phyloP scores from a whole-genome alignment of 2,329 filamentous ascomycete genomes.

The Fusarium poae region DNA sequence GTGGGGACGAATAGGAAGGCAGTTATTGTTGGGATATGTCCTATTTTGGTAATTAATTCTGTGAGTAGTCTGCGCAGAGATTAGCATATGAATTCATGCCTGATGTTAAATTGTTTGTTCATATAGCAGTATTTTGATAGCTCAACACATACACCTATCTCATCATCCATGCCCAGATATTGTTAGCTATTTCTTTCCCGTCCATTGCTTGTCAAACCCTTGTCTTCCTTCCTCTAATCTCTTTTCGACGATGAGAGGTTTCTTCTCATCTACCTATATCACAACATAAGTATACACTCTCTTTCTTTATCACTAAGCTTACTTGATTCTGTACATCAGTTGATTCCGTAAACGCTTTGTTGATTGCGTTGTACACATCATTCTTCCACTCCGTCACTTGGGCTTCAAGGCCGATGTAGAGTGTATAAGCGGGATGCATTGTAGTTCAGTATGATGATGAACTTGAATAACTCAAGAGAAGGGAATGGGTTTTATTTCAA shows the following conservation, averaged over 20 bases:
- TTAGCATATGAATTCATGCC: background rate
- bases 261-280: conserved; percentile 26
- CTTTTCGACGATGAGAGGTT: background rate
- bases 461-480: background rate
- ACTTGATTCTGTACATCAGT: background rate
- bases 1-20: background rate
- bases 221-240: conserved; percentile 22
- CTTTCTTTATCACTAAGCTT: background rate
- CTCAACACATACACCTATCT: fast-evolving
- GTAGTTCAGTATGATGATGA: background rate
- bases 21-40: background rate
- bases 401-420: conserved; percentile 25
- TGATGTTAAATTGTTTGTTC: background rate
- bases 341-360: background rate
- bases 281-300: background rate
- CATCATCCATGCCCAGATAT: no score
- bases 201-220: background rate
- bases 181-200: conserved; percentile 1
- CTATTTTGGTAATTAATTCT: background rate
- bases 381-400: conserved; percentile 18
- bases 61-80: background rate
- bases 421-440: conserved; percentile 35
- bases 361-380: conserved; percentile 2
- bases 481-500: background rate
- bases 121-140: background rate